Conservation (phyloP, 1,284 basidiomycete genomes). For the Vanrija sp. region DNA sequence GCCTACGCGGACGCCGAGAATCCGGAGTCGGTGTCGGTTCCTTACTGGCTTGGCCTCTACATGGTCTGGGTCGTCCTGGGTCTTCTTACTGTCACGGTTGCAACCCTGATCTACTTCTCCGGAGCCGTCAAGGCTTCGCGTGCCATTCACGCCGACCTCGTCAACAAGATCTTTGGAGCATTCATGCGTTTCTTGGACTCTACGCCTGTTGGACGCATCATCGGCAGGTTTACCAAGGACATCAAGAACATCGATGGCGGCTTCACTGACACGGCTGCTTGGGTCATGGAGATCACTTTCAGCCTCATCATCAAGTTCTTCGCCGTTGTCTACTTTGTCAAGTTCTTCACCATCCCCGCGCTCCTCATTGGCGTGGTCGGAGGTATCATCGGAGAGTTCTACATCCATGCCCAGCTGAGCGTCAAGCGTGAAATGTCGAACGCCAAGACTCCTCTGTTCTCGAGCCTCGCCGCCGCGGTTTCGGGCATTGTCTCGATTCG, state of each 20-base stretch:
- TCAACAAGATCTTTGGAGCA: conserved; percentile 58
- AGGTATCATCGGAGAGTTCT: conserved; percentile 52
- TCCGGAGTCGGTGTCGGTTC: conserved; percentile 36
- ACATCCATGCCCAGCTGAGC: conserved; percentile 67
- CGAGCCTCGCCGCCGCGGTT: conserved; percentile 66
- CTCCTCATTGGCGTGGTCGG: conserved; percentile 52
- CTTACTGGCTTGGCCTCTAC: conserved; percentile 55
- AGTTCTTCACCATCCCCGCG: conserved; percentile 47
- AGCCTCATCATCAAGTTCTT: conserved; percentile 51
- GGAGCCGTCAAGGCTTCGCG: conserved; percentile 57
- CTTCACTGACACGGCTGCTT: conserved; percentile 39
- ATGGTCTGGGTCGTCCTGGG: conserved; percentile 44
- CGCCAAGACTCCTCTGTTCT: conserved; percentile 61
- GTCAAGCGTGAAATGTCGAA: conserved; percentile 70
- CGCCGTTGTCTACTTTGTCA: conserved; percentile 55
- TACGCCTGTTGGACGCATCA: conserved; percentile 60
- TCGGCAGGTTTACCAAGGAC: conserved; percentile 60
- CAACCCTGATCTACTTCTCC: conserved; percentile 42
- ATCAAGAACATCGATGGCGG: conserved; percentile 51
- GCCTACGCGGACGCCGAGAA: conserved; percentile 53
- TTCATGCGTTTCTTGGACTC: conserved; percentile 60
- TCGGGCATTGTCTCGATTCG: conserved; percentile 58
- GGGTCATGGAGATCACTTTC: conserved; percentile 44
- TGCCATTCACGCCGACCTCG: conserved; percentile 57
- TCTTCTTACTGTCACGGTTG: conserved; percentile 40